Conservation (phyloP, 164 flowering plant genomes). For the Nymphaea thermarum region DNA sequence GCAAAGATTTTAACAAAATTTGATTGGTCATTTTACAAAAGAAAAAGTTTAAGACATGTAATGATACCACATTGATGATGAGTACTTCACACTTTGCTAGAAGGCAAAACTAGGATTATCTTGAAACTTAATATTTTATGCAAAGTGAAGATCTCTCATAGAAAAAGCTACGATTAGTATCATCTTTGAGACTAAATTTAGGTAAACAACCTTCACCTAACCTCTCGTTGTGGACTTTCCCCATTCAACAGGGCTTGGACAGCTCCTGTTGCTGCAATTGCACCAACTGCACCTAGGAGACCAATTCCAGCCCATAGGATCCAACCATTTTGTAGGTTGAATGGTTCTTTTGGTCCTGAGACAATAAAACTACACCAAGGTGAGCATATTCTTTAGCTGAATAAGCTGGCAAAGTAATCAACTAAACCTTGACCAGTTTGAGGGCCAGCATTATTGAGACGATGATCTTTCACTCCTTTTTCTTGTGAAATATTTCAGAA, state of each 20-base stretch:
- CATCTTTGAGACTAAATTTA: not conserved
- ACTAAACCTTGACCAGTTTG: too few relatives aligned
- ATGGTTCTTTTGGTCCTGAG: slow-evolving; percentile 80
- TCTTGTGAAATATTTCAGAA: too few relatives aligned
- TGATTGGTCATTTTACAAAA: too few relatives aligned
- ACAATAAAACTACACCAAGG: slow-evolving; percentile 2
- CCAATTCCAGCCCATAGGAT: slow-evolving; percentile 84
- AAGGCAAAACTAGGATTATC: not conserved
- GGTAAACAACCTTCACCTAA: slow-evolving; percentile 10
- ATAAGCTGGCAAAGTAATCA: too few relatives aligned
- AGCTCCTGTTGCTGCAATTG: slow-evolving; percentile 57
- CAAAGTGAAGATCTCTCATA: not conserved
- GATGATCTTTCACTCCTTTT: too few relatives aligned
- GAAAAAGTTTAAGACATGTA: too few relatives aligned
- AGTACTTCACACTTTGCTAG: too few relatives aligned
- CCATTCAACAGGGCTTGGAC: slow-evolving; percentile 51
- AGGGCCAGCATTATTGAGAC: too few relatives aligned
- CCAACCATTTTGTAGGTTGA: slow-evolving; percentile 84
- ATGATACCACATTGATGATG: too few relatives aligned
- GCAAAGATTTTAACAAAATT: too few relatives aligned
- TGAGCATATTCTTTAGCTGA: too few relatives aligned
- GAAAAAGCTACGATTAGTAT: slow-evolving; percentile 1
- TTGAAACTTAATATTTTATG: not conserved
- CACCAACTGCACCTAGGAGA: slow-evolving; percentile 47
- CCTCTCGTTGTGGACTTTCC: slow-evolving; percentile 84